These are phyloP conservation scores for Xanthoconium purpureum DNA, from an alignment of 768 basidiomycete species.

Conservation along the genomic window DNA sequence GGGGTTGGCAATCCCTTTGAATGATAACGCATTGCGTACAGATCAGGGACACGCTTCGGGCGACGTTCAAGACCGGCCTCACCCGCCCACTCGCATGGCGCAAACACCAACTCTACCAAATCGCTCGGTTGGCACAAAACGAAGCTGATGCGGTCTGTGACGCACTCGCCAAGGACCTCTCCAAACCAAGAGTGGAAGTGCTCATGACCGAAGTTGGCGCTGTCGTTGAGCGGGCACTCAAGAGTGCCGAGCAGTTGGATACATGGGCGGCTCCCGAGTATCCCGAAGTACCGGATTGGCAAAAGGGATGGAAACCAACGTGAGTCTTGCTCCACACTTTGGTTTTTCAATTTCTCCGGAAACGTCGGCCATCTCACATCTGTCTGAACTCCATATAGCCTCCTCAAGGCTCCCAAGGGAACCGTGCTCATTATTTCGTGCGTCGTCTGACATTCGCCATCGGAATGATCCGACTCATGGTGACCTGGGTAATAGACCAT, in stretches of 20 bases:
- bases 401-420: conserved; percentile 59
- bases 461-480: background rate
- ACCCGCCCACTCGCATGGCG: conserved; percentile 58
- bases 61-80: conserved; percentile 49
- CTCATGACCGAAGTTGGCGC: conserved; percentile 44
- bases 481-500: conserved; percentile 41
- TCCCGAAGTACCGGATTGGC: conserved; percentile 37
- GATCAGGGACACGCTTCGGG: conserved; percentile 38
- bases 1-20: background rate
- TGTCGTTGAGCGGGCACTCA: conserved; percentile 41
- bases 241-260: conserved; percentile 48
- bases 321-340: conserved; percentile 5
- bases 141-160: conserved; percentile 52
- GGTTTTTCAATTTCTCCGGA: background rate
- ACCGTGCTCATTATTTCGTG: conserved; percentile 60
- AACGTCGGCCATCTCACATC: background rate
- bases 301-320: conserved; percentile 51
- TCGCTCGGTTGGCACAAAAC: conserved; percentile 61
- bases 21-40: conserved; percentile 1
- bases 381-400: conserved; percentile 9
- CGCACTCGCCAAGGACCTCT: conserved; percentile 44
- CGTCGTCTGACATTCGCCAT: conserved; percentile 17
- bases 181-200: conserved; percentile 39
- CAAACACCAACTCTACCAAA: conserved; percentile 59
- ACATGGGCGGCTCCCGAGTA: conserved; percentile 53